Base-by-base conservation (phyloP, 495 filamentous ascomycete species). In the Staphylotrichum longicolle region DNA sequence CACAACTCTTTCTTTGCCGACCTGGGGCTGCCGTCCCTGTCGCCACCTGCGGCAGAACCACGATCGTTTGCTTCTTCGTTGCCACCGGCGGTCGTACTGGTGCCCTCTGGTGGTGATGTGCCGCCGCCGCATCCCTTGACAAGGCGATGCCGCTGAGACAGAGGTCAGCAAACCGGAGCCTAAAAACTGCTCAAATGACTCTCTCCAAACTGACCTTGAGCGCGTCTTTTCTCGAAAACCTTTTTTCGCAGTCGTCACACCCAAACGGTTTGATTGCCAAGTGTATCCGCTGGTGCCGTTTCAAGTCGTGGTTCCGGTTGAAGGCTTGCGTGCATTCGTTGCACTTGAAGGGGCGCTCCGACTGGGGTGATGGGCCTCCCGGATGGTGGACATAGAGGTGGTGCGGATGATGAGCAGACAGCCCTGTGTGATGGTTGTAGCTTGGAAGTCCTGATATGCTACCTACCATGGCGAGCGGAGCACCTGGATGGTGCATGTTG, bases 251-350 rank as follows among this genome's bases (percentile, higher is more conserved):
- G 66, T 90, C 86, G 10, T 74, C 82, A 69, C 94, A 98, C 0
- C 94, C 93, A 72, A 91, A 98, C 0, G 94, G 94, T 79, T 98
- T 98, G 51, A 98, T 89, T 0, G 91, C 89, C 51, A 98, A 76
- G 74, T 98, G 94, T 58, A 98, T 98, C 58, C 92, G 79, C 73
- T 96, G 96, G 67, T 98, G 94, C 48, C 94, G 84, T 73, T 98
- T 98, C 57, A 98, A 77, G 69, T 98, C 95, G 69, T 98, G 95
- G 58, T 98, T 98, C 6, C 94, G 82, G 71, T 96, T 98, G 81
- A 98, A 98, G 56, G 89, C 90, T 68, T 95, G 90, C 1, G 89
- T 86, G 67, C 95, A 98, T 68, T 88, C 79, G 66, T 97, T 91
- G 71, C 94, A 98, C 68, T 94, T 94, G 79, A 94, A 98, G 0